These are phyloP conservation scores for Bruguiera sexangula DNA, from an alignment of 345 rosid species.

Conservation along the genomic window DNA sequence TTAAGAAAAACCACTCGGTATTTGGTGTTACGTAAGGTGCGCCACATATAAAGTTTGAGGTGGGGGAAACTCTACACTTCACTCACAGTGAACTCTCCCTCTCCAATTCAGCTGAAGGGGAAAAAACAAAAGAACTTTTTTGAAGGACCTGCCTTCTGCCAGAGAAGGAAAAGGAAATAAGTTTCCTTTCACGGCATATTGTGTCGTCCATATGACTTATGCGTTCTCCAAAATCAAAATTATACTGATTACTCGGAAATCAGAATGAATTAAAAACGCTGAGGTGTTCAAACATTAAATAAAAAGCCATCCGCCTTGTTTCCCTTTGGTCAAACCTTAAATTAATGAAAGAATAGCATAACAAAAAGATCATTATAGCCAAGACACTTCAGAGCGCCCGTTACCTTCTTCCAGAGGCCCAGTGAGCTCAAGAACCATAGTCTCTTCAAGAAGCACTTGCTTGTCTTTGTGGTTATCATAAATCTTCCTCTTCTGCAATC, in stretches of 20 bases:
- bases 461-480: not conserved
- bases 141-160: too few relatives aligned
- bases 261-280: not conserved
- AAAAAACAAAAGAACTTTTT: too few relatives aligned
- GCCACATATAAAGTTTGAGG: too few relatives aligned
- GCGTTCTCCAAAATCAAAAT: not conserved
- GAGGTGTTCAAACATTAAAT: not conserved
- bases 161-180: too few relatives aligned
- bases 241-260: not conserved
- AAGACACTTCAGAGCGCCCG: too few relatives aligned
- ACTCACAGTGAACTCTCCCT: too few relatives aligned
- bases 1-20: not conserved
- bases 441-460: not conserved
- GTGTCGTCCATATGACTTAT: too few relatives aligned
- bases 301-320: not conserved
- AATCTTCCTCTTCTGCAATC: conserved; percentile 19
- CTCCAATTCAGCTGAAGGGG: too few relatives aligned
- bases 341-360: not conserved
- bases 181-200: too few relatives aligned
- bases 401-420: not conserved
- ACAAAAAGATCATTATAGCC: not conserved
- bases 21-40: too few relatives aligned
- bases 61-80: too few relatives aligned
- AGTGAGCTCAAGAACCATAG: not conserved
- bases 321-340: not conserved